Evolutionary conservation across 768 basidiomycete species (phyloP).

Genomic region (Omphalotus guepiniiformis): DNA sequence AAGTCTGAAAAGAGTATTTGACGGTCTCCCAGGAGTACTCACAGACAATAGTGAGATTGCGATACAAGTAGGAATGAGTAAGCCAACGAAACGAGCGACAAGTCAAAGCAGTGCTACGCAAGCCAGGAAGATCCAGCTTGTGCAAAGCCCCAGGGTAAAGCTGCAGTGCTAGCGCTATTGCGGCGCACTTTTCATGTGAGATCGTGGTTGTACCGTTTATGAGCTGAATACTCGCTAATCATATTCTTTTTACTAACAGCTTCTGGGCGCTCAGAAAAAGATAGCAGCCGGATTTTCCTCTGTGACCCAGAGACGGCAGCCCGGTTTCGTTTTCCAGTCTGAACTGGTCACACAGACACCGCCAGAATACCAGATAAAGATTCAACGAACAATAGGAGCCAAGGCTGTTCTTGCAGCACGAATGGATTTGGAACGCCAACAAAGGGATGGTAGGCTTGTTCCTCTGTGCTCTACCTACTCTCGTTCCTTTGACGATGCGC

Average conservation of each 20-base stretch:
- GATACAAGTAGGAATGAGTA: slow-evolving; percentile 1
- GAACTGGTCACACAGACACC: slow-evolving; percentile 84
- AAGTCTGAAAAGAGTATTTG: not conserved
- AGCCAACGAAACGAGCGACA: slow-evolving; percentile 8
- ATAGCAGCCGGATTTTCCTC: slow-evolving; percentile 91
- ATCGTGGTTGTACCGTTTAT: too few species aligned
- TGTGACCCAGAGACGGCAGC: slow-evolving; percentile 82
- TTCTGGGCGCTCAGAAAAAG: slow-evolving; percentile 92
- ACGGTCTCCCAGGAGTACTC: slow-evolving; percentile 4
- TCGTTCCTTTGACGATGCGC: not conserved
- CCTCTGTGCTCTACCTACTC: slow-evolving; percentile 6
- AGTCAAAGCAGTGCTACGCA: slow-evolving; percentile 5
- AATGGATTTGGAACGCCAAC: slow-evolving; percentile 87
- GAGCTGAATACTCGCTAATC: too few species aligned
- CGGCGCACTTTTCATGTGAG: too few species aligned
- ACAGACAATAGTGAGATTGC: slow-evolving; percentile 6
- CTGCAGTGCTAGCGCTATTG: too few species aligned
- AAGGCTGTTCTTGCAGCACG: slow-evolving; percentile 88
- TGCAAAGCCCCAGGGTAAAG: too few species aligned
- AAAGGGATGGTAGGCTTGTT: slow-evolving; percentile 67
- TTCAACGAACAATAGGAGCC: slow-evolving; percentile 91
- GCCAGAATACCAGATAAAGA: slow-evolving; percentile 84
- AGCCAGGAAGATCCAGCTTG: not conserved
- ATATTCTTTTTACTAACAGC: slow-evolving; percentile 41
- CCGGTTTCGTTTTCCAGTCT: slow-evolving; percentile 95